phyloP scores from a whole-genome alignment of 805 yeast species.

The Saccharomycopsis schoenii region DNA sequence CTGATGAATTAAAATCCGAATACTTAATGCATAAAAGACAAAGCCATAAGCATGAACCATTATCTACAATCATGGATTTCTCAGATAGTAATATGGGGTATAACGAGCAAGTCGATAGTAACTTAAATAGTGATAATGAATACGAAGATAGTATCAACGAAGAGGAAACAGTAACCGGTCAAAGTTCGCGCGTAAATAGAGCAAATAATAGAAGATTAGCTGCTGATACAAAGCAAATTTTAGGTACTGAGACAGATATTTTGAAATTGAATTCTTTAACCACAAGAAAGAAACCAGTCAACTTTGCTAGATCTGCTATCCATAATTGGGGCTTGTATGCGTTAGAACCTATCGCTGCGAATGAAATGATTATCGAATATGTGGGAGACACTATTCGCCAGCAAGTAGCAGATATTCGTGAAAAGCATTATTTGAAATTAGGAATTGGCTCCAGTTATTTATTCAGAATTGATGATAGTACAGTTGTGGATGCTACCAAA shows the following conservation, averaged over 20 bases:
- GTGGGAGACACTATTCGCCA: constrained; percentile 93
- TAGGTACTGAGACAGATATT: constrained; percentile 75
- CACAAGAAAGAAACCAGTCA: constrained; percentile 85
- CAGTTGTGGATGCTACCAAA: constrained; percentile 95
- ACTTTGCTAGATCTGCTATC: constrained; percentile 94
- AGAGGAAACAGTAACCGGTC: constrained; percentile 26
- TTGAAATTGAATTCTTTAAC: constrained; percentile 78
- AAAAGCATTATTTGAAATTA: constrained; percentile 69
- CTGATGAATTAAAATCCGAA: constrained; percentile 61
- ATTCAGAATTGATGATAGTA: constrained; percentile 85
- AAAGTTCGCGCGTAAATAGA: constrained; percentile 76
- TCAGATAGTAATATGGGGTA: background rate
- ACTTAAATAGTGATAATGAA: constrained; percentile 14
- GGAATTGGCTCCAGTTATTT: constrained; percentile 95
- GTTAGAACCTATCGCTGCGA: constrained; percentile 86
- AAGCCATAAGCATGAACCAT: constrained; percentile 46
- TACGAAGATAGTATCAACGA: constrained; percentile 14
- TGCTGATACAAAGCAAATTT: constrained; percentile 71
- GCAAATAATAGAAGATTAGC: constrained; percentile 82
- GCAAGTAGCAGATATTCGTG: constrained; percentile 89
- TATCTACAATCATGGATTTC: constrained; percentile 42
- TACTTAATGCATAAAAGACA: constrained; percentile 78
- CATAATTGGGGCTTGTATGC: constrained; percentile 99
- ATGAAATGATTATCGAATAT: constrained; percentile 95
- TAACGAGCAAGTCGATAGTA: background rate